These are phyloP conservation scores for Chloris gayana DNA, from an alignment of 176 grass and related monocot genomes.

Conservation along the genomic window DNA sequence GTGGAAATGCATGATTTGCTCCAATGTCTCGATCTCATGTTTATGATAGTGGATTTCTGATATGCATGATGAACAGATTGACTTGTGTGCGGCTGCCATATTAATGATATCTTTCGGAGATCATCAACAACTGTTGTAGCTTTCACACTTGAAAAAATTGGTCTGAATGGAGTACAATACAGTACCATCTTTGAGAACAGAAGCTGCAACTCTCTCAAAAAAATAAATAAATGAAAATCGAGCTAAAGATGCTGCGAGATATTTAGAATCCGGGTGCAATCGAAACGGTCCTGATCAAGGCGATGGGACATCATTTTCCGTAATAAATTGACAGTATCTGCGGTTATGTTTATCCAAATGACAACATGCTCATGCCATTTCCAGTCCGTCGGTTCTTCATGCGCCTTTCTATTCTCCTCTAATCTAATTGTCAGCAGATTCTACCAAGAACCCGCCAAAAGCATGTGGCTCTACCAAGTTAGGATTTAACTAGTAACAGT, in stretches of 20 bases:
- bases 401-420: background rate
- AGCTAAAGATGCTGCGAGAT: background rate
- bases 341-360: background rate
- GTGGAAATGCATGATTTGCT: constrained; percentile 9
- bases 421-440: constrained; percentile 17
- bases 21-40: background rate
- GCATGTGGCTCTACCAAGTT: background rate
- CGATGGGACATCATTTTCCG: background rate
- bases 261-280: background rate
- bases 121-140: no score
- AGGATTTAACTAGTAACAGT: background rate
- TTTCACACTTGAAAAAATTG: constrained; percentile 18
- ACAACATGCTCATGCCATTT: background rate
- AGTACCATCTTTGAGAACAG: background rate
- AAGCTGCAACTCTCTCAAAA: background rate
- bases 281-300: constrained; percentile 1
- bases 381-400: background rate
- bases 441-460: constrained; percentile 11
- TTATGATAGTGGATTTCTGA: background rate
- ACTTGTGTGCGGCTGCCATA: background rate
- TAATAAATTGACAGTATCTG: background rate
- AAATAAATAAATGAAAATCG: background rate
- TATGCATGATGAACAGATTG: background rate
- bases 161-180: background rate
- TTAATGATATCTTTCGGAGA: no score